A percentile compares a stretch with the other conserved stretches of the same genome.
phyloP scores from a whole-genome alignment of 78 protist genomes.

The Emiliania huxleyi region DNA sequence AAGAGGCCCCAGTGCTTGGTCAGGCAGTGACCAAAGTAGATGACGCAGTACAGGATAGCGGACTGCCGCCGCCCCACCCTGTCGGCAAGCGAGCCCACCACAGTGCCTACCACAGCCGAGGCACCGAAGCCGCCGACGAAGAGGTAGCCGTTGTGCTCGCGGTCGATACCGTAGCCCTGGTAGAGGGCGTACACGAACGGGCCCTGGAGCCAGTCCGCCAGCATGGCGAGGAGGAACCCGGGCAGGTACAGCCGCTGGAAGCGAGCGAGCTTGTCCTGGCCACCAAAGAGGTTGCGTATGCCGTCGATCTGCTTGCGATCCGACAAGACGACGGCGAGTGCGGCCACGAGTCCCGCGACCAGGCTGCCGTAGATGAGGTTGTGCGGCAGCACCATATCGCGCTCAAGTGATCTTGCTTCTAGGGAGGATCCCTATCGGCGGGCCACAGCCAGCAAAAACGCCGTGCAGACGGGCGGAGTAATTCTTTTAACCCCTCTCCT shows the following conservation, averaged over 20 bases:
- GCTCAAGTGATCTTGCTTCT: too few species aligned
- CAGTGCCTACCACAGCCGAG: slow-evolving; percentile 78
- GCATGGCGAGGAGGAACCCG: slow-evolving; percentile 36
- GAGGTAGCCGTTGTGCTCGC: slow-evolving; percentile 67
- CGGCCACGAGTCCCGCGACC: not conserved
- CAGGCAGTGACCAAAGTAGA: slow-evolving; percentile 68
- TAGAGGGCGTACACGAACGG: slow-evolving; percentile 89
- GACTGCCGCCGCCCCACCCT: slow-evolving; percentile 73
- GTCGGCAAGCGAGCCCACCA: slow-evolving; percentile 90
- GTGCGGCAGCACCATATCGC: too few species aligned
- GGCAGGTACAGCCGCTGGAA: slow-evolving; percentile 50
- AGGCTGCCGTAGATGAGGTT: not conserved
- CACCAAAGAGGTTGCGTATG: not conserved
- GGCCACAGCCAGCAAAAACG: too few species aligned
- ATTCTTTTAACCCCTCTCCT: too few species aligned
- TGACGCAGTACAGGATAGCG: slow-evolving; percentile 60
- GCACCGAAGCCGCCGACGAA: slow-evolving; percentile 85
- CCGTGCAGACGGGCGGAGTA: too few species aligned
- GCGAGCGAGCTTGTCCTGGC: not conserved
- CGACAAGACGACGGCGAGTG: not conserved
- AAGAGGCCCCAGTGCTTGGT: slow-evolving; percentile 66
- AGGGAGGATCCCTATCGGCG: too few species aligned
- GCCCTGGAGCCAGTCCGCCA: slow-evolving; percentile 89
- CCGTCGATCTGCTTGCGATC: not conserved
- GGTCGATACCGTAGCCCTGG: slow-evolving; percentile 65